phyloP scores from a whole-genome alignment of 2,329 filamentous ascomycete species.

The Hymenoscyphus fraxineus region DNA sequence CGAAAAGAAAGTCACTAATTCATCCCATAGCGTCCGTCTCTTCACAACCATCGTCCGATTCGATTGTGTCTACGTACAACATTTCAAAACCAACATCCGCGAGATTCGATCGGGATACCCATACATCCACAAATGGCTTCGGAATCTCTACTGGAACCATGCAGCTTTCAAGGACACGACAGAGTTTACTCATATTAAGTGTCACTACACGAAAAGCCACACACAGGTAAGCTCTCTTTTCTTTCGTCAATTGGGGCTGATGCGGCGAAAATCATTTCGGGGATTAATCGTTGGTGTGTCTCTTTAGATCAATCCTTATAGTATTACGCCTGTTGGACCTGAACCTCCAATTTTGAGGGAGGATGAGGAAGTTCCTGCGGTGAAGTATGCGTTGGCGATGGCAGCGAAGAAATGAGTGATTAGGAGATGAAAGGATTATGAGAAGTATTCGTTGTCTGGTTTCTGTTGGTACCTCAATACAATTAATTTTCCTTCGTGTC shows the following conservation, averaged over 20 bases:
- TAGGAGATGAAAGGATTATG: background rate
- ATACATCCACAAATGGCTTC: slow-evolving; percentile 62
- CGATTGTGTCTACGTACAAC: slow-evolving; percentile 75
- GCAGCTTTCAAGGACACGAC: slow-evolving; percentile 53
- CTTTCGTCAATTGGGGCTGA: slow-evolving; percentile 6
- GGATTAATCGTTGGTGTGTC: background rate
- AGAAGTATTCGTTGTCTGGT: background rate
- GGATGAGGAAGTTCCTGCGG: slow-evolving; percentile 72
- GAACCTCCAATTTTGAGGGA: slow-evolving; percentile 74
- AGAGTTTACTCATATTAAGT: slow-evolving; percentile 54
- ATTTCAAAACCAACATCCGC: slow-evolving; percentile 69
- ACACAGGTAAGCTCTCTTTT: slow-evolving; percentile 34
- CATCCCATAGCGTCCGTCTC: slow-evolving; percentile 54
- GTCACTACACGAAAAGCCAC: slow-evolving; percentile 89
- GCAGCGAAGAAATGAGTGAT: slow-evolving; percentile 23
- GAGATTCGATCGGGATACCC: slow-evolving; percentile 48
- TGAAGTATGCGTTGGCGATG: slow-evolving; percentile 29
- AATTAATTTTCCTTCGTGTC: background rate
- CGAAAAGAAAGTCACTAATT: background rate
- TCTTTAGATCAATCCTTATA: slow-evolving; percentile 59
- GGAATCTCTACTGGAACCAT: slow-evolving; percentile 64
- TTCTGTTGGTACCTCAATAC: background rate
- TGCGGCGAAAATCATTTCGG: slow-evolving; percentile 39
- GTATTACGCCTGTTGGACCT: slow-evolving; percentile 82
- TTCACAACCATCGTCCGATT: slow-evolving; percentile 62